phyloP scores from a whole-genome alignment of 768 basidiomycete genomes.

The Boletus subparvulus region DNA sequence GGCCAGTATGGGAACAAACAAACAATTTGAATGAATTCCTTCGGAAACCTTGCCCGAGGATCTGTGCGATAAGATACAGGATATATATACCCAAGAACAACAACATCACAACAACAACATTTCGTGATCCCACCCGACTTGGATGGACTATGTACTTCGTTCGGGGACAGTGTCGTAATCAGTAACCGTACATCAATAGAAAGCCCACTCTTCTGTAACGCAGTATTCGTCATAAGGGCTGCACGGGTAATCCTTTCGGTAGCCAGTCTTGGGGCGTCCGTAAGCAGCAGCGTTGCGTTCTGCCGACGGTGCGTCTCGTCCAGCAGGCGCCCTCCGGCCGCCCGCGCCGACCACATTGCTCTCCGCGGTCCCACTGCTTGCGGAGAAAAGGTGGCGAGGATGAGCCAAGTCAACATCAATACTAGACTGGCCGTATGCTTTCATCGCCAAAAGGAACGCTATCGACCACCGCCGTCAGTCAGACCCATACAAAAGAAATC shows the following conservation, averaged over 20 bases:
- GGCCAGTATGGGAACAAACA: not conserved
- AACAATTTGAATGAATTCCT: conserved; percentile 1
- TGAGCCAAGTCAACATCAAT: conserved; percentile 31
- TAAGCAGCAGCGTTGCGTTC: conserved; percentile 32
- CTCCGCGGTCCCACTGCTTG: conserved; percentile 35
- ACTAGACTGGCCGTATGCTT: conserved; percentile 36
- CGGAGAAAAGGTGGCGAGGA: conserved; percentile 32
- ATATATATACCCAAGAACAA: conserved; percentile 19
- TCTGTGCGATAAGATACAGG: conserved; percentile 20
- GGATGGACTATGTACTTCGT: conserved; percentile 1
- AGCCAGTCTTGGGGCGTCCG: conserved; percentile 32
- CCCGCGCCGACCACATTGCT: conserved; percentile 35
- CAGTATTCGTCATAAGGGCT: conserved; percentile 61
- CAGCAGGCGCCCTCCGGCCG: conserved; percentile 26
- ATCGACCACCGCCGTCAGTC: not conserved
- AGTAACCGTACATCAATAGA: conserved; percentile 33
- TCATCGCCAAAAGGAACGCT: conserved; percentile 46
- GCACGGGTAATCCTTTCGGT: conserved; percentile 52
- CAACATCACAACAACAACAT: conserved; percentile 4
- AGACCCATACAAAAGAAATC: not conserved
- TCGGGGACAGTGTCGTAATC: not conserved
- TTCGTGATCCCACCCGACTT: conserved; percentile 4
- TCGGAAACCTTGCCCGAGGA: conserved; percentile 15
- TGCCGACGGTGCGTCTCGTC: conserved; percentile 20
- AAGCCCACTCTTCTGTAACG: conserved; percentile 69